Evolutionary conservation across 768 basidiomycete species (phyloP).

Genomic region (Phylloporus sp.): DNA sequence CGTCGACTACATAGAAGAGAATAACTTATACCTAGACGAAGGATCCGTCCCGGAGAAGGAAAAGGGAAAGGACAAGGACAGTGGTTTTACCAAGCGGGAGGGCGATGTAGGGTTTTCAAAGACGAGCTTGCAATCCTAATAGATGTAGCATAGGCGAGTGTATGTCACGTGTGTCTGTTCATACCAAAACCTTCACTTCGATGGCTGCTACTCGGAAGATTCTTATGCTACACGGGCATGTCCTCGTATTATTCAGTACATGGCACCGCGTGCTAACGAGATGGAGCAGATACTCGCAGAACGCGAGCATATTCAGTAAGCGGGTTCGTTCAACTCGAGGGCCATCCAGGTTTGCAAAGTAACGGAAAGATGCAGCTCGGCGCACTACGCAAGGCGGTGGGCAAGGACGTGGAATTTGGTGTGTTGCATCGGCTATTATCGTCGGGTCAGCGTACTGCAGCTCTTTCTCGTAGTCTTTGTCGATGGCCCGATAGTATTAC

Average conservation of each 20-base stretch:
- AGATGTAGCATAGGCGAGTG: not conserved
- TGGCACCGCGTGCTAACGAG: not conserved
- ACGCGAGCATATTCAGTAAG: slow-evolving; percentile 66
- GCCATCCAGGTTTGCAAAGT: not conserved
- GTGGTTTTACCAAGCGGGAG: slow-evolving; percentile 26
- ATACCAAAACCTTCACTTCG: not conserved
- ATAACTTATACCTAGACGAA: slow-evolving; percentile 74
- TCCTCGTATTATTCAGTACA: not conserved
- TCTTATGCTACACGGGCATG: slow-evolving; percentile 47
- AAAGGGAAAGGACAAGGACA: slow-evolving; percentile 37
- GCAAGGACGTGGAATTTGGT: slow-evolving; percentile 66
- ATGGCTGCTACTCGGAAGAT: slow-evolving; percentile 32
- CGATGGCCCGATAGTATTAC: slow-evolving; percentile 65
- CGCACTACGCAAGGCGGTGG: slow-evolving; percentile 67
- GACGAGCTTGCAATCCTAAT: not conserved
- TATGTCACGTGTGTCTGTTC: too few relatives aligned
- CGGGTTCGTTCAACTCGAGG: slow-evolving; percentile 42
- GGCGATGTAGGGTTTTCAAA: slow-evolving; percentile 14
- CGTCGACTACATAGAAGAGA: slow-evolving; percentile 89
- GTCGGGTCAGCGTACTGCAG: not conserved
- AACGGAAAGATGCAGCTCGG: slow-evolving; percentile 46
- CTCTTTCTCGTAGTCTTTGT: slow-evolving; percentile 53
- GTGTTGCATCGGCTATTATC: not conserved
- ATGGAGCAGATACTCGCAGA: slow-evolving; percentile 61
- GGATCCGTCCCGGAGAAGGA: slow-evolving; percentile 33